Evolutionary conservation across 1,284 basidiomycete species (phyloP).

Genomic region (Pterulicium gracile): DNA sequence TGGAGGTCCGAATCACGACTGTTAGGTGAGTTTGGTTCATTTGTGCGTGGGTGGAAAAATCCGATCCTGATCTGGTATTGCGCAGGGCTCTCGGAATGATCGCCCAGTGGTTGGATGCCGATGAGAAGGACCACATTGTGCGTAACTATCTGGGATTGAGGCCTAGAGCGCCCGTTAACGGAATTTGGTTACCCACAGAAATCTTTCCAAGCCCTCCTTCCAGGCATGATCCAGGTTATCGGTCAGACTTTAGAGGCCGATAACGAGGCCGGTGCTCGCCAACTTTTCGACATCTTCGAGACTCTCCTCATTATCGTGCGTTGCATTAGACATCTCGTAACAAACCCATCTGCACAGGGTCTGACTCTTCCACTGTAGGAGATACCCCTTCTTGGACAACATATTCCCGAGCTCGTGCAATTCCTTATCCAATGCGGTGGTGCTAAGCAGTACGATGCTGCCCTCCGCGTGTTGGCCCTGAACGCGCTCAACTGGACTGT

Average conservation of each 20-base stretch:
- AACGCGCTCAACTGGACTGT: conserved; percentile 96
- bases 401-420: conserved; percentile 80
- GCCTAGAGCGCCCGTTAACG: too few relatives aligned
- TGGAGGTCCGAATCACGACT: conserved; percentile 88
- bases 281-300: conserved; percentile 94
- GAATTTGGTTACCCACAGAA: conserved; percentile 50
- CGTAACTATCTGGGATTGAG: conserved; percentile 23
- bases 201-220: conserved; percentile 85
- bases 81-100: conserved; percentile 80
- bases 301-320: conserved; percentile 84
- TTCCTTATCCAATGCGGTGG: conserved; percentile 85
- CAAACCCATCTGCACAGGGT: conserved; percentile 8
- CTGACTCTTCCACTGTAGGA: conserved; percentile 50
- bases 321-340: conserved; percentile 8
- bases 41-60: conserved; percentile 1
- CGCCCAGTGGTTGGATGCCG: conserved; percentile 86
- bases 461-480: conserved; percentile 84
- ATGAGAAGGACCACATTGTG: conserved; percentile 84
- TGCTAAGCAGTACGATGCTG: conserved; percentile 71
- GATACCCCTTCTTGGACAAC: conserved; percentile 83
- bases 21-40: conserved; percentile 42
- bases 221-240: conserved; percentile 85
- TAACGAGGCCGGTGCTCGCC: conserved; percentile 78
- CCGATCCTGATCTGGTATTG: conserved; percentile 9
- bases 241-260: conserved; percentile 77